Conservation (phyloP, 2,329 filamentous ascomycete genomes). For the Claviceps citrina region DNA sequence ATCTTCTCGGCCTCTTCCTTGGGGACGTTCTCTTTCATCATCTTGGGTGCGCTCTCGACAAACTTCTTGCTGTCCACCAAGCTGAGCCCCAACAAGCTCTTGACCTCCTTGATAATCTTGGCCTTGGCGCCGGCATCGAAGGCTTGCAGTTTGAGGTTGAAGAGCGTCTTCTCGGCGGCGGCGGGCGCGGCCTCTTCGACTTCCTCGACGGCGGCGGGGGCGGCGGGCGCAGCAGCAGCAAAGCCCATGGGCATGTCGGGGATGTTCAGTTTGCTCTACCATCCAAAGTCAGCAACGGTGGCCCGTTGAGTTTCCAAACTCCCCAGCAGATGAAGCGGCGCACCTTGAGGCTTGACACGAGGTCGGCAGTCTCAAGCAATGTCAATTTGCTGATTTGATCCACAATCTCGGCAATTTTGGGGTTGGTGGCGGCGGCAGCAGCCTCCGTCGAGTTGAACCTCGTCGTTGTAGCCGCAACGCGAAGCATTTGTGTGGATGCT, state of each 20-base stretch:
- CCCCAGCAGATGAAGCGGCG: constrained; percentile 1
- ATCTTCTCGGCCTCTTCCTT: constrained; percentile 99
- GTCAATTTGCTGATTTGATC: constrained; percentile 98
- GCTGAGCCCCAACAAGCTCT: constrained; percentile 83
- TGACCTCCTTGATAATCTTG: constrained; percentile 99
- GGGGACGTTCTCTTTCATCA: constrained; percentile 96
- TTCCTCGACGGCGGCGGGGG: constrained; percentile 55
- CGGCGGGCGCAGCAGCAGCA: constrained; percentile 48
- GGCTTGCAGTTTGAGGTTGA: constrained; percentile 84
- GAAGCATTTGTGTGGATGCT: constrained; percentile 31
- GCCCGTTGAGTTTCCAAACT: neutral
- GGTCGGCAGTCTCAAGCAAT: constrained; percentile 87
- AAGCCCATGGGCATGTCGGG: constrained; percentile 94
- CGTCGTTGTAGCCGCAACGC: constrained; percentile 37
- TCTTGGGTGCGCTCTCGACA: constrained; percentile 92
- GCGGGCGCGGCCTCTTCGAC: constrained; percentile 78
- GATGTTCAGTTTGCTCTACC: constrained; percentile 82
- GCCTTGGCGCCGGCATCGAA: constrained; percentile 85
- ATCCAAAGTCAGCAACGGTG: constrained; percentile 2
- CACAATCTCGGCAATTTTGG: constrained; percentile 89
- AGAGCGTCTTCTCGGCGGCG: constrained; percentile 90
- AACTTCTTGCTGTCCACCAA: constrained; percentile 99
- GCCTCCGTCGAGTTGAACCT: constrained; percentile 83
- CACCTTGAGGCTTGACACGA: constrained; percentile 93
- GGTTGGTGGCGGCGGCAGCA: constrained; percentile 45